Percentiles rank a stretch among this genome's conserved stretches.
These are phyloP conservation scores for Rostrohypoxylon terebratum DNA, from an alignment of 495 filamentous ascomycete species.

Conservation along the genomic window DNA sequence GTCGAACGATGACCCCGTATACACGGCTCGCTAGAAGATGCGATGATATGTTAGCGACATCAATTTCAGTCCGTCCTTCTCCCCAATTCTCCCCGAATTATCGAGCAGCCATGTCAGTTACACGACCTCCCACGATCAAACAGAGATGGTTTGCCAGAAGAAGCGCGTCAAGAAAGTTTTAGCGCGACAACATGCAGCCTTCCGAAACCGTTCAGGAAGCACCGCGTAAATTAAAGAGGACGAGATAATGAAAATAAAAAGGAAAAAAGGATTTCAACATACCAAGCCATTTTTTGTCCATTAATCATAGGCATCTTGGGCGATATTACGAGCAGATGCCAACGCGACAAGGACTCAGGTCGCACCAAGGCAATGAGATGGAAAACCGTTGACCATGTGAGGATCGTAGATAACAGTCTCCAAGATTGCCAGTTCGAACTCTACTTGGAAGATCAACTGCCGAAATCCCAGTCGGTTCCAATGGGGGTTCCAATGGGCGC, in stretches of 20 bases:
- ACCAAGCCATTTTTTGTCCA: conserved; percentile 71
- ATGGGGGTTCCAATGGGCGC: conserved; percentile 2
- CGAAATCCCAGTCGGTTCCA: conserved; percentile 1
- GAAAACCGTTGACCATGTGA: conserved; percentile 21
- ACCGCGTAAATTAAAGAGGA: conserved; percentile 22
- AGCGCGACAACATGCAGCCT: conserved; percentile 36
- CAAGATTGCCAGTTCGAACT: background rate
- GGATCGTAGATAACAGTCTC: conserved; percentile 2
- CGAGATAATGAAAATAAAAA: conserved; percentile 16
- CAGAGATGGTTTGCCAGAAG: conserved; percentile 20
- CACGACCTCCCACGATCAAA: conserved; percentile 22
- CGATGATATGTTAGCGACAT: conserved; percentile 40
- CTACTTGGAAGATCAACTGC: conserved; percentile 16
- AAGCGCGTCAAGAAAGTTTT: conserved; percentile 25
- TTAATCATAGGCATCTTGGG: conserved; percentile 66
- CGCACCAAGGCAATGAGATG: conserved; percentile 4
- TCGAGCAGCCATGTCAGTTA: conserved; percentile 25
- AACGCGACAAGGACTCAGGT: conserved; percentile 20
- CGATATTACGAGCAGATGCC: conserved; percentile 19
- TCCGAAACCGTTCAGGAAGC: conserved; percentile 25
- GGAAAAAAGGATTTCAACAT: conserved; percentile 48
- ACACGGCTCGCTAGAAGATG: conserved; percentile 74
- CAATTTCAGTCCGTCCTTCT: conserved; percentile 2
- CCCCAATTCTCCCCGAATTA: conserved; percentile 4
- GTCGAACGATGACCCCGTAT: conserved; percentile 89